Base-by-base conservation (phyloP, 1,284 basidiomycete genomes). In the Melampsora larici-populina region DNA sequence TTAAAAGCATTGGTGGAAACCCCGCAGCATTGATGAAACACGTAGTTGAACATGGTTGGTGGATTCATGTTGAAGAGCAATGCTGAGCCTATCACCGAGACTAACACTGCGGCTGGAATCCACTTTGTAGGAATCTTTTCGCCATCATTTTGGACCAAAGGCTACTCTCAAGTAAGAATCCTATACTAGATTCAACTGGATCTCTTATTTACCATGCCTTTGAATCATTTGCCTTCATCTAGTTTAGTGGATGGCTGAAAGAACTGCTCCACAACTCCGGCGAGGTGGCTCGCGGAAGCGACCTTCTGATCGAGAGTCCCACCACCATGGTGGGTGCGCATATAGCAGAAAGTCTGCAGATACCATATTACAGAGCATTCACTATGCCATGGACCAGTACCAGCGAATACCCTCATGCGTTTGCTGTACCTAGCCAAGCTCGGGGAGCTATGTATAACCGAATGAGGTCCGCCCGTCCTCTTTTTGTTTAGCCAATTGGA, bases 251-350 rank as follows among this genome's bases (percentile, higher is more conserved):
- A 21, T 83, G 82, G 82, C 79, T 83, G 31, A 81, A 82, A 66
- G 81, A 82, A 73, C 73, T 83, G 31, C 78, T 83, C 40, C 79
- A 80, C 33, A 81, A 80, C 26, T 79, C 78, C 21, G 80, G 79
- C 79, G 80, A 80, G 46, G 79, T 79, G 26, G 81, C 81, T 40
- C 79, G 81, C 69, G 82, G 81, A 18, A 80, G 81, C 18, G 82
- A 83, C 40, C 65, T 83, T 48, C 79, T 83, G 43, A 82, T 83
- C 69, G 82, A 83, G 75, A 79, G 78, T 62, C 82, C 82, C 5
- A 80, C 79, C 29, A 81, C 82, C 43, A 82, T 83, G 80, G 81
- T 80, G 5, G 82, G 82, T 15, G 81, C 92, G 79, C 82, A 83
- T 72, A 79, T 83, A 17, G 82, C 82, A 36, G 81, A 82, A 71